Evolutionary conservation across 306 rosid species (phyloP), one percentile per base, ranked within the genome.

Genomic region (Prunus campanulata): DNA sequence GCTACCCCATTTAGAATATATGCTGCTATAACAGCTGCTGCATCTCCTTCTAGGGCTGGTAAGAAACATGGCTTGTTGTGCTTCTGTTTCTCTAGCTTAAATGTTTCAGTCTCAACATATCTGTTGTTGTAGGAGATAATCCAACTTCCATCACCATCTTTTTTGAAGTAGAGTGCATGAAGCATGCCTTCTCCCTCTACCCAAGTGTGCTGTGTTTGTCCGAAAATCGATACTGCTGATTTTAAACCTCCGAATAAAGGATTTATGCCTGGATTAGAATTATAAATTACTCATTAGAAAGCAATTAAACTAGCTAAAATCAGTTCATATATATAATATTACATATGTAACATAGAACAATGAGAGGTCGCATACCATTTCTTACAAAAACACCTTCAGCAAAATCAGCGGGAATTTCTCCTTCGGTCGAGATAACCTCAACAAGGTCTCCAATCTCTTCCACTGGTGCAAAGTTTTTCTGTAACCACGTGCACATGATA

Each of bases 121-220:
- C 82, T 83, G n/a, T 85, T 89, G 69, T 83, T 89, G 85, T 86
- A 91, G 1, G 50, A 24, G 49, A 89, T n/a, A 0, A 6, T 77
- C 88, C 90, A 88, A 3, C 51, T 71, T 15, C 84, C 80, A 18
- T 77, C 11, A 4, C 20, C 42, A 9, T 81, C 57, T 11, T 74
- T 88, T 1, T 59, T 65, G 29, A 84, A 88, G 63, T 91, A 88
- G 29, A 91, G 18, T 6, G 90, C 90, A 64, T 91, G 98, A 54
- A 93, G 84, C 95, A 93, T 91, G 69, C 93, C 95, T 80, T 89
- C 98, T 51, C 98, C 95, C 74, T 91, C 96, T 75, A 89, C 85
- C 93, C 98, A 91, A 13, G 51, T 57, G 57, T 78, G 65, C 57
- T 78, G 84, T 62, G 90, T 68, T 49, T 57, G 71, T 39, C 95